Evolutionary conservation across 805 yeast genomes (phyloP).

Genomic region (Hanseniaspora mollemarum): DNA sequence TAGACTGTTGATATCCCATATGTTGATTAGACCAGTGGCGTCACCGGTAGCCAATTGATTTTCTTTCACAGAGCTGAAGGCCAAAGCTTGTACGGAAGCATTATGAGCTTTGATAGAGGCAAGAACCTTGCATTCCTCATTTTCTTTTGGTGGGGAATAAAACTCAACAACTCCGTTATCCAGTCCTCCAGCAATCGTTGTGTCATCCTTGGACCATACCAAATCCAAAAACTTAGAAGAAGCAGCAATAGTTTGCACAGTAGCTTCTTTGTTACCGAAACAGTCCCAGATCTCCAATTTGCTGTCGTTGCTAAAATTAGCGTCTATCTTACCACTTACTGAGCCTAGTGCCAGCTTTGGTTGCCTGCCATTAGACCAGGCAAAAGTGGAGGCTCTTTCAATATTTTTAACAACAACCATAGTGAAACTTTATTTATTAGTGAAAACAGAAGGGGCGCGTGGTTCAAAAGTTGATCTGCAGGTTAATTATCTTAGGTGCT

Average conservation of each 20-base stretch:
- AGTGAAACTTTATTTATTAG: not conserved
- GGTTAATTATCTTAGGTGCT: not conserved
- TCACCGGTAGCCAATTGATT: conserved; percentile 80
- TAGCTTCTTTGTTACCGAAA: conserved; percentile 34
- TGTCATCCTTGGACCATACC: conserved; percentile 62
- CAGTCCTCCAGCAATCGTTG: conserved; percentile 73
- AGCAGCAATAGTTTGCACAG: conserved; percentile 31
- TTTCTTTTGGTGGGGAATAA: conserved; percentile 45
- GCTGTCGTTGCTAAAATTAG: conserved; percentile 68
- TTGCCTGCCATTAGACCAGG: conserved; percentile 72
- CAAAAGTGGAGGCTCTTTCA: conserved; percentile 81
- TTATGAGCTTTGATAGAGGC: conserved; percentile 46
- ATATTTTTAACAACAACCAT: conserved; percentile 82
- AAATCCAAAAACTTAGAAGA: conserved; percentile 63
- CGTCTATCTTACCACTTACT: conserved; percentile 91
- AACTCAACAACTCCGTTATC: conserved; percentile 72
- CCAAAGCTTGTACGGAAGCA: conserved; percentile 59
- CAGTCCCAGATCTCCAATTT: conserved; percentile 65
- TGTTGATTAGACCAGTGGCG: conserved; percentile 70
- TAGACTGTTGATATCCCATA: conserved; percentile 74
- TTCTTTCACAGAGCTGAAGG: conserved; percentile 62
- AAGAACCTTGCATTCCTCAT: conserved; percentile 32
- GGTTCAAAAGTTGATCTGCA: not conserved
- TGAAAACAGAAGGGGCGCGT: not conserved
- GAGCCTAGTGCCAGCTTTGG: conserved; percentile 85